phyloP scores from a whole-genome alignment of 2,329 filamentous ascomycete genomes.

The Madurella mycetomatis region DNA sequence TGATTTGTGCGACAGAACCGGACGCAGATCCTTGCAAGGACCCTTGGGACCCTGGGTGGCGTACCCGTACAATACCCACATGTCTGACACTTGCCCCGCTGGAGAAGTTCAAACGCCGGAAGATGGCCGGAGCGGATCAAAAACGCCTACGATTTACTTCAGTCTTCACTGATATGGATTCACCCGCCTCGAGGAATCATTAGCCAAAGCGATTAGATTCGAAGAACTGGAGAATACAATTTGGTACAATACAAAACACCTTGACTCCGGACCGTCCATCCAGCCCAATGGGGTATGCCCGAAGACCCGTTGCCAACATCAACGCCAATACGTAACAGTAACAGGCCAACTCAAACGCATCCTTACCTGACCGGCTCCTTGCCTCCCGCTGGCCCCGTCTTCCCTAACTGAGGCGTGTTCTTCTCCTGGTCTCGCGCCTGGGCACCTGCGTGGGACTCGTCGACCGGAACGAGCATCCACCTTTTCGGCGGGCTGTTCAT shows the following conservation, averaged over 20 bases:
- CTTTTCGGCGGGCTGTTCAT: constrained; percentile 57
- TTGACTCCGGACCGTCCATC: background rate
- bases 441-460: constrained; percentile 21
- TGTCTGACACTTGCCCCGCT: too few species aligned
- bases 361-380: constrained; percentile 3
- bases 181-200: too few species aligned
- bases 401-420: constrained; percentile 14
- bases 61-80: too few species aligned
- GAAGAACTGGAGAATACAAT: background rate
- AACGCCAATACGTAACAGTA: background rate
- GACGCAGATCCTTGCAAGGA: too few species aligned
- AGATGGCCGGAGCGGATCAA: too few species aligned
- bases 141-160: too few species aligned
- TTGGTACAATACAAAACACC: background rate
- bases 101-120: too few species aligned
- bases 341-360: background rate
- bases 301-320: constrained; percentile 2
- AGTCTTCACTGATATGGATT: too few species aligned
- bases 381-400: background rate
- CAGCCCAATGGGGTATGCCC: background rate
- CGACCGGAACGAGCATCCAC: constrained; percentile 45
- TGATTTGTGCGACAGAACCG: too few species aligned
- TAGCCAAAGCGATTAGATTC: too few species aligned
- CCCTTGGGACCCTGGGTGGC: too few species aligned
- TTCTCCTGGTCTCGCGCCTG: constrained; percentile 7